Conservation (phyloP, 2,329 filamentous ascomycete genomes). For the Ploettnerulaceae sp. region DNA sequence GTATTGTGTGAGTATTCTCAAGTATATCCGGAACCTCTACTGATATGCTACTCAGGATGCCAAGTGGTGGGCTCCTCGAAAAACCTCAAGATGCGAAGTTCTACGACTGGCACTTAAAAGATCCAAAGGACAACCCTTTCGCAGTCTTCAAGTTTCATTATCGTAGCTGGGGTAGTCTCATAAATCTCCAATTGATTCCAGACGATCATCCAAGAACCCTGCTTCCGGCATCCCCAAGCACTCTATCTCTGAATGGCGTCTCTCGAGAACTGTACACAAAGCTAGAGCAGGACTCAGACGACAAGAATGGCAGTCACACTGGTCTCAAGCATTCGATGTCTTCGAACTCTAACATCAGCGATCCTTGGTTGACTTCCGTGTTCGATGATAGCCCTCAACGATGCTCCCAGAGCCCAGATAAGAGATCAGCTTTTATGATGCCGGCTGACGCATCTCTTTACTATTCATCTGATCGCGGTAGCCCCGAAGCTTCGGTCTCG, state of each 20-base stretch:
- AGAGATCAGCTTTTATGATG: slow-evolving; percentile 2
- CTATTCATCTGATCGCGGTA: neutral
- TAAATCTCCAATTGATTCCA: slow-evolving; percentile 43
- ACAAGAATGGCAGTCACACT: slow-evolving; percentile 3
- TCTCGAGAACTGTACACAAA: slow-evolving; percentile 10
- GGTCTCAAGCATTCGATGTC: slow-evolving; percentile 11
- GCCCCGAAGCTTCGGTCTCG: neutral
- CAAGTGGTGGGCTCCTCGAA: slow-evolving; percentile 49
- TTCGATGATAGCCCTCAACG: slow-evolving; percentile 19
- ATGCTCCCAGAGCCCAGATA: neutral
- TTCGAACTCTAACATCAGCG: slow-evolving; percentile 2
- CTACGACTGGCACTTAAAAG: slow-evolving; percentile 49
- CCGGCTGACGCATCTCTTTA: slow-evolving; percentile 1
- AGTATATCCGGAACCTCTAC: slow-evolving; percentile 3
- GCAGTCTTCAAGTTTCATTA: slow-evolving; percentile 54
- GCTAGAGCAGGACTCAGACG: slow-evolving; percentile 10
- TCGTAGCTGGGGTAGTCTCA: slow-evolving; percentile 46
- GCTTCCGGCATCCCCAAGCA: slow-evolving; percentile 19
- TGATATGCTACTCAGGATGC: slow-evolving; percentile 37
- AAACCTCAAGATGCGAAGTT: slow-evolving; percentile 46
- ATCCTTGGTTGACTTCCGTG: slow-evolving; percentile 19
- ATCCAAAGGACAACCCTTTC: slow-evolving; percentile 48
- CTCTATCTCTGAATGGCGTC: slow-evolving; percentile 18
- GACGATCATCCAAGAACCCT: slow-evolving; percentile 17
- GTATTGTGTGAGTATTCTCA: slow-evolving; percentile 45